A percentile compares a stretch with the other conserved stretches of the same genome.
These are phyloP conservation scores for Triticum urartu DNA, from an alignment of 176 grass and related monocot genomes.

Conservation along the genomic window DNA sequence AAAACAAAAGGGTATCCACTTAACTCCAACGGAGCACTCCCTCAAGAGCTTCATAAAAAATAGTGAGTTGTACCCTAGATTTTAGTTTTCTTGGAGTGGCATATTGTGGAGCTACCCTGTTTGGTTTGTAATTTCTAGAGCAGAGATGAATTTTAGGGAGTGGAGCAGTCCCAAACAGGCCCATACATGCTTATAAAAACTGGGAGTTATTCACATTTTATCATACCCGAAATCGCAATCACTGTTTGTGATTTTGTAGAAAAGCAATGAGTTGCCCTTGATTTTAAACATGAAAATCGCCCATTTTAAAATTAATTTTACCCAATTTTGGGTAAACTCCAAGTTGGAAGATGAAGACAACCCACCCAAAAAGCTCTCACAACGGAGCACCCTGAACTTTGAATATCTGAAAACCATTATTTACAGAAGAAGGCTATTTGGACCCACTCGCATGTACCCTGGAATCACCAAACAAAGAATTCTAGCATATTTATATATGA, in stretches of 20 bases:
- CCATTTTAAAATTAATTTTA: background rate
- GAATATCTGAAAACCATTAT: constrained; percentile 48
- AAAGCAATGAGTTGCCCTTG: background rate
- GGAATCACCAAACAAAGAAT: constrained; percentile 45
- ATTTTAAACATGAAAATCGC: background rate
- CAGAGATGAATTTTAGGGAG: too few species aligned
- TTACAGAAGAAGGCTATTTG: constrained; percentile 41
- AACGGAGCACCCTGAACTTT: constrained; percentile 10
- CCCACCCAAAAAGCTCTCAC: background rate
- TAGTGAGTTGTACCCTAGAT: too few species aligned
- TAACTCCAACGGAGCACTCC: too few species aligned
- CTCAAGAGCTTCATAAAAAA: too few species aligned
- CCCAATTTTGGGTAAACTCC: background rate
- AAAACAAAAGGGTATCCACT: too few species aligned
- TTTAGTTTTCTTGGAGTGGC: too few species aligned
- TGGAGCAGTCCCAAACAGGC: too few species aligned
- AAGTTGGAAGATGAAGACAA: background rate
- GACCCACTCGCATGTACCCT: constrained; percentile 19
- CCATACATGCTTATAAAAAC: too few species aligned
- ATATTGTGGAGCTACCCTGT: too few species aligned
- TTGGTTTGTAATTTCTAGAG: too few species aligned
- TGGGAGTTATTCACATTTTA: too few species aligned
- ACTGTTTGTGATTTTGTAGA: background rate
- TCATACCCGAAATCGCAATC: background rate
- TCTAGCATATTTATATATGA: constrained; percentile 39